Base-by-base conservation (phyloP, 768 basidiomycete genomes). In the Asterophora parasitica region DNA sequence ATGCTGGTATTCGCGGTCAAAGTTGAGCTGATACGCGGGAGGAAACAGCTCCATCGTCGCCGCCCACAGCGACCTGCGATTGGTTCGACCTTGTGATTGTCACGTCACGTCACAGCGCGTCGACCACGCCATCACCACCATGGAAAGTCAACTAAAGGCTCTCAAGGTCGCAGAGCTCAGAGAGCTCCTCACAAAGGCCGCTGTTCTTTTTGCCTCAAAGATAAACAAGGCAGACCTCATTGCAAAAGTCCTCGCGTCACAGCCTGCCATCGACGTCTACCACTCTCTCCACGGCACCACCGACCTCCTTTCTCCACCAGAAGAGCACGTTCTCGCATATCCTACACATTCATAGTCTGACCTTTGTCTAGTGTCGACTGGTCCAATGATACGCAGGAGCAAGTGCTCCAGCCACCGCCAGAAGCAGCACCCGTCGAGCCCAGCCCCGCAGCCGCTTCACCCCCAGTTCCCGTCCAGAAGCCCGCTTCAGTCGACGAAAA, bases 81-180 rank as follows among this genome's bases (percentile, higher is more conserved):
- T 76, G 72, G 74, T 70, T 71, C 57, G 61, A 45, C 17, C 43
- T 17, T 50, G 54, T 60, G 54, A 54, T 31, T 3, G 30, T 31
- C 47, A 49, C 38, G 44, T 54, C 55, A 59, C 58, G 27, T 52
- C 58, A 51, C 60, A 44, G 47, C 46, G 43, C 49, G 50, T 47
- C 56, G 58, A 60, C 59, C 61, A 56, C 59, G 44, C n/a, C n/a
- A 23, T 44, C 33, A 31, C 51, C 49, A 59, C 55, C 61, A 68
- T 71, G 68, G 66, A 67, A 53, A 28, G 60, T 20, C 68, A 72
- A 59, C 68, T 70, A 50, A 82, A 81, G 64, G 65, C 80, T 0
- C 79, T 88, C 70, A 86, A 84, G 64, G 85, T 86, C 60, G 74
- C 75, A 30, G 85, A 88, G 55, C 79, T 88, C 63, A 80, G 69